Percentiles rank a stretch among this genome's conserved stretches.
Evolutionary conservation across 257 asterid genomes (phyloP).

Genomic region (Leptodermis oblonga): DNA sequence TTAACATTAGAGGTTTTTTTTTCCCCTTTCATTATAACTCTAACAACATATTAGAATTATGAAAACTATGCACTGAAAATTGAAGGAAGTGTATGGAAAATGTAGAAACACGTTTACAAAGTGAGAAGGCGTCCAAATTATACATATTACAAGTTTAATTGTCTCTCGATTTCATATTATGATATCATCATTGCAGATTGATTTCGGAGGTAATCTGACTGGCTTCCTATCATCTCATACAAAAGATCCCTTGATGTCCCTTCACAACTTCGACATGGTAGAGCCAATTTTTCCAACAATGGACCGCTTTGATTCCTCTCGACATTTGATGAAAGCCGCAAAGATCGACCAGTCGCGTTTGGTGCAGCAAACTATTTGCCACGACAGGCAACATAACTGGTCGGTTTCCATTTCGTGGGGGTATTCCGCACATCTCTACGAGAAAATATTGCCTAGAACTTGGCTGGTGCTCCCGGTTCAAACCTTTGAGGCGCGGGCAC

Average conservation of each 20-base stretch:
- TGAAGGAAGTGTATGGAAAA: no score
- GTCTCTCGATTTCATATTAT: not conserved
- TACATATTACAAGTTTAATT: no score
- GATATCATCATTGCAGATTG: not conserved
- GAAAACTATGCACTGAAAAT: no score
- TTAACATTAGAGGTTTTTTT: no score
- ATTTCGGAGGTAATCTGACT: not conserved
- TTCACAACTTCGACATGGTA: not conserved
- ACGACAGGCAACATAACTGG: not conserved
- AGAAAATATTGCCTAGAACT: slow-evolving; percentile 8
- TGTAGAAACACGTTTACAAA: no score
- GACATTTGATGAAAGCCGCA: slow-evolving; percentile 3
- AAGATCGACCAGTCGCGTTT: not conserved
- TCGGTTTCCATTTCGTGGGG: not conserved
- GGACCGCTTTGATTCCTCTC: not conserved
- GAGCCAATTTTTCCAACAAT: not conserved
- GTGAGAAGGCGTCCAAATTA: no score
- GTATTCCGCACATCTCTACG: not conserved
- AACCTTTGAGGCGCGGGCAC: not conserved
- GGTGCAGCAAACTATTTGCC: not conserved
- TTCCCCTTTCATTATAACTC: no score
- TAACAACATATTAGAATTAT: no score
- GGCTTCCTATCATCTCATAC: slow-evolving; percentile 2
- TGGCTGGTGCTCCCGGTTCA: not conserved
- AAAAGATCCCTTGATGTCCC: not conserved